phyloP scores from a whole-genome alignment of 2,329 filamentous ascomycete species.

The Fusarium dlaminii region DNA sequence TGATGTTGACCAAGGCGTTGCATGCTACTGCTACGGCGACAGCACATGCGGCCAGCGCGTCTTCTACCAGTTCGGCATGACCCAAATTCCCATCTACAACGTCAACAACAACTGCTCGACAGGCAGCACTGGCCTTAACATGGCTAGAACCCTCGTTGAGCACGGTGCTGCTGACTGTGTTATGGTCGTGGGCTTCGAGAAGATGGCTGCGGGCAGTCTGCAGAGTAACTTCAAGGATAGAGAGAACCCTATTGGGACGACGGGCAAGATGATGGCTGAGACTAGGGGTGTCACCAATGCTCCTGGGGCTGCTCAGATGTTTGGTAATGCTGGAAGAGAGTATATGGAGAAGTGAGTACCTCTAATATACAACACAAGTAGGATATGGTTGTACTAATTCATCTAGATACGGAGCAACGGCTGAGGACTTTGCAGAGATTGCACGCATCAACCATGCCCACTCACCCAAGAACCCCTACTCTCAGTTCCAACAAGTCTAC shows the following conservation, averaged over 20 bases:
- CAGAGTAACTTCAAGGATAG: slow-evolving; percentile 87
- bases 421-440: slow-evolving; percentile 93
- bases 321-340: slow-evolving; percentile 91
- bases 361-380: neutral
- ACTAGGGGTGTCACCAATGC: slow-evolving; percentile 84
- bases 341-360: slow-evolving; percentile 86
- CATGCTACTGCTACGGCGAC: slow-evolving; percentile 99
- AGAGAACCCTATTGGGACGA: slow-evolving; percentile 79
- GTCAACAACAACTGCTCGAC: slow-evolving; percentile 99
- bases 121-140: slow-evolving; percentile 87
- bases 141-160: slow-evolving; percentile 82
- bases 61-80: slow-evolving; percentile 99
- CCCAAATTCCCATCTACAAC: slow-evolving; percentile 94
- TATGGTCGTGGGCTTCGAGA: slow-evolving; percentile 94
- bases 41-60: slow-evolving; percentile 94
- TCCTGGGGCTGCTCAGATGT: slow-evolving; percentile 90
- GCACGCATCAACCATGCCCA: slow-evolving; percentile 92
- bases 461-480: slow-evolving; percentile 92
- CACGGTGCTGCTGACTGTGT: slow-evolving; percentile 87
- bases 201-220: slow-evolving; percentile 94
- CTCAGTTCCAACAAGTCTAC: slow-evolving; percentile 96
- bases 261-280: slow-evolving; percentile 80
- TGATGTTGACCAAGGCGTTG: slow-evolving; percentile 92
- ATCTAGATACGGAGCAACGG: slow-evolving; percentile 79
- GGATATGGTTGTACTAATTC: slow-evolving; percentile 10